Percentiles rank a stretch among this genome's conserved stretches.
phyloP scores from a whole-genome alignment of 192 early-diverging fungal genomes.

The Funneliformis mosseae region DNA sequence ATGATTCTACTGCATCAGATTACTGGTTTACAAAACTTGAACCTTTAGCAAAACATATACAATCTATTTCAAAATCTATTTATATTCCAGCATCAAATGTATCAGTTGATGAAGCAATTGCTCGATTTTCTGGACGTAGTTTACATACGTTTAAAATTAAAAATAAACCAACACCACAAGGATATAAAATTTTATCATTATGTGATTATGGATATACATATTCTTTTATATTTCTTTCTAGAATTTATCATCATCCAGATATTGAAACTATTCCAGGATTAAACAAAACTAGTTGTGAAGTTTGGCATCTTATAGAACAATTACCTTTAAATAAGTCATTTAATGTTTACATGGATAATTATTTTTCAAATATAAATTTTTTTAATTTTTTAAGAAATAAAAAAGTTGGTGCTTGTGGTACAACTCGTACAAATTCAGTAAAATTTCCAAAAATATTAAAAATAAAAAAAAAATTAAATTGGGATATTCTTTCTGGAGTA shows the following conservation, averaged over 20 bases:
- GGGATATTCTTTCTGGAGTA: constrained; percentile 1
- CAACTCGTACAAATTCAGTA: neutral
- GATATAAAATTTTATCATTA: constrained; percentile 42
- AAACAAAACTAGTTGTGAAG: no score
- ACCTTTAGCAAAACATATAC: constrained; percentile 29
- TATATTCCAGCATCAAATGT: constrained; percentile 35
- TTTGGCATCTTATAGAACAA: no score
- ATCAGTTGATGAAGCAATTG: constrained; percentile 42
- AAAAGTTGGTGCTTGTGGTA: no score
- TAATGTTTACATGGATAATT: no score
- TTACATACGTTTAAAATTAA: constrained; percentile 38
- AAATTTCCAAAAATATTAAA: constrained; percentile 36
- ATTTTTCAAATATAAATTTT: no score
- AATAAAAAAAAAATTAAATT: constrained; percentile 17
- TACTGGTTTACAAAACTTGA: constrained; percentile 25
- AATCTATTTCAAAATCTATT: constrained; percentile 12
- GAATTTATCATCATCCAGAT: no score
- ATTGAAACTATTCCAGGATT: no score
- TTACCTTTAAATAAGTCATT: no score
- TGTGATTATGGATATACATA: constrained; percentile 40
- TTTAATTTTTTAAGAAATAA: no score
- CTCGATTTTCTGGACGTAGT: constrained; percentile 39
- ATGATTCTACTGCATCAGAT: no score
- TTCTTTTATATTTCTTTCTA: constrained; percentile 29
- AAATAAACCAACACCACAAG: constrained; percentile 37